These are phyloP conservation scores for Aspergillus pseudoglaucus DNA, from an alignment of 2,329 filamentous ascomycete species.

Conservation along the genomic window DNA sequence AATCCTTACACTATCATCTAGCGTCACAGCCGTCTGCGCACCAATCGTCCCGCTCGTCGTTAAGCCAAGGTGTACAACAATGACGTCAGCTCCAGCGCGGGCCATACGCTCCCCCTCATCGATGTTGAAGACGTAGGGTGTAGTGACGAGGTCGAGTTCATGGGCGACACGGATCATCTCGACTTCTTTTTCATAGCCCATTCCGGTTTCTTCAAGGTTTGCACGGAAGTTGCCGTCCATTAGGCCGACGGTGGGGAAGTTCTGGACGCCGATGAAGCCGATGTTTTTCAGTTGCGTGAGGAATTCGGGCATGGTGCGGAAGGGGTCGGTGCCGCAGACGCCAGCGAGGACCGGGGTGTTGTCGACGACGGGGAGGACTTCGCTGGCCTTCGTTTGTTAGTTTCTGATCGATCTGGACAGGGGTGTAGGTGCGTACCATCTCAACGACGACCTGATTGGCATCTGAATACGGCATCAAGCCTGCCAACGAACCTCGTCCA, in stretches of 20 bases:
- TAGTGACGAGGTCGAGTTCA: constrained; percentile 57
- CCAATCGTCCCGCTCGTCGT: constrained; percentile 61
- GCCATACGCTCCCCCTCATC: constrained; percentile 59
- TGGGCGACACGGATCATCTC: constrained; percentile 58
- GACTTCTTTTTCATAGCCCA: constrained; percentile 62
- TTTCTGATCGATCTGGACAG: background rate
- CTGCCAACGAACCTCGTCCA: constrained; percentile 61
- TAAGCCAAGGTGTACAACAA: constrained; percentile 64
- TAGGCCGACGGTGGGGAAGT: constrained; percentile 66
- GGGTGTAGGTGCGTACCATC: constrained; percentile 44
- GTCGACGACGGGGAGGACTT: constrained; percentile 60
- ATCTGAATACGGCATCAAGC: constrained; percentile 65
- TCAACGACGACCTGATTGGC: constrained; percentile 64
- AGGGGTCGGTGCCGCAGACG: constrained; percentile 65
- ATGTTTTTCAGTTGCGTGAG: constrained; percentile 54
- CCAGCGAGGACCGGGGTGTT: constrained; percentile 62
- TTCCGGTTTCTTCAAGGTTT: constrained; percentile 65
- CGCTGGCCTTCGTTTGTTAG: constrained; percentile 41
- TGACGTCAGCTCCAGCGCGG: constrained; percentile 57
- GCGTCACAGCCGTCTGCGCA: constrained; percentile 52
- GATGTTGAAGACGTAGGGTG: constrained; percentile 62
- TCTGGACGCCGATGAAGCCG: constrained; percentile 65
- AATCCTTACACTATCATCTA: constrained; percentile 58
- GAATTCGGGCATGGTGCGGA: constrained; percentile 56
- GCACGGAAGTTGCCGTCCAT: constrained; percentile 62